phyloP scores from a whole-genome alignment of 495 filamentous ascomycete species.

The Articulospora tetracladia region DNA sequence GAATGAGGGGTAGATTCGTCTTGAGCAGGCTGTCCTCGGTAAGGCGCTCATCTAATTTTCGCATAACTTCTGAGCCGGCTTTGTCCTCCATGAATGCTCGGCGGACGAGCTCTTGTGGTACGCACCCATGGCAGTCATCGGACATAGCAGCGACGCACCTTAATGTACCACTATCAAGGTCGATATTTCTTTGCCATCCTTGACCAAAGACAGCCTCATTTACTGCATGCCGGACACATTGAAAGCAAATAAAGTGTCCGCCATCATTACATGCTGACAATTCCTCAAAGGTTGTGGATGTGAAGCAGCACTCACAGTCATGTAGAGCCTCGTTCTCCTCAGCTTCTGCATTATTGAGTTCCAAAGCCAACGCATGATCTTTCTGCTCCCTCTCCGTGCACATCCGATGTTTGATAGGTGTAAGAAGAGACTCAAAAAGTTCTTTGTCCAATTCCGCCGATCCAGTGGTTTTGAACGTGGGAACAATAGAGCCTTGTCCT shows the following conservation, averaged over 20 bases:
- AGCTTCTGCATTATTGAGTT: conserved; percentile 73
- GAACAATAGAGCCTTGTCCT: conserved; percentile 42
- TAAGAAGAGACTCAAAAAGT: conserved; percentile 62
- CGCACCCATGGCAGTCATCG: conserved; percentile 66
- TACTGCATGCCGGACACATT: conserved; percentile 73
- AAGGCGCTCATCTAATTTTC: conserved; percentile 71
- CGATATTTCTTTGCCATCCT: conserved; percentile 78
- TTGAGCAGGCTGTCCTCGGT: conserved; percentile 68
- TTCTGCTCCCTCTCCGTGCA: conserved; percentile 52
- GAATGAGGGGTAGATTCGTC: conserved; percentile 68
- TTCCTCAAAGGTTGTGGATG: conserved; percentile 73
- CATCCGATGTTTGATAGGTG: conserved; percentile 52
- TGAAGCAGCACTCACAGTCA: conserved; percentile 91
- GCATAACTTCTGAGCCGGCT: conserved; percentile 63
- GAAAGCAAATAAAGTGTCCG: conserved; percentile 81
- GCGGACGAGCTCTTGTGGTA: conserved; percentile 63
- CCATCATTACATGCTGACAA: conserved; percentile 66
- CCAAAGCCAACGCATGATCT: conserved; percentile 61
- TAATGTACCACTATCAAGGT: conserved; percentile 64
- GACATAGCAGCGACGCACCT: conserved; percentile 73
- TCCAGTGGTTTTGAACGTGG: conserved; percentile 65
- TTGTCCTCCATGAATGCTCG: conserved; percentile 65
- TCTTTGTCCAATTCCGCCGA: conserved; percentile 78
- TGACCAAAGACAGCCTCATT: conserved; percentile 90
- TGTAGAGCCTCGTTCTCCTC: conserved; percentile 64